Base-by-base conservation (phyloP, 257 asterid genomes). In the Fraxinus anomala region DNA sequence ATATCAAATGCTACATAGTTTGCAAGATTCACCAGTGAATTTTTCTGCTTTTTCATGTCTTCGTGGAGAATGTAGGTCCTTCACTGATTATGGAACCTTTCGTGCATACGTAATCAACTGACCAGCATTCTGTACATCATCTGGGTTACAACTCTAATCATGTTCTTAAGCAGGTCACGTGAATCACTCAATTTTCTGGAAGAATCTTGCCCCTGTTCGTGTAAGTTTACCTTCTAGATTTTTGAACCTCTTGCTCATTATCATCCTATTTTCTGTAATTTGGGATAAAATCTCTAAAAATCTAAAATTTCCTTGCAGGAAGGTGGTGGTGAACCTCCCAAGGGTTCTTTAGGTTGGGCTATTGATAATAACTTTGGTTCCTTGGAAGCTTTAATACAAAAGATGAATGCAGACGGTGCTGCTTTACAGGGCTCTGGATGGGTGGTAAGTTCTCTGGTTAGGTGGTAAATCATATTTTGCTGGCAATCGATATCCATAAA, bases 141-240 rank as follows among this genome's bases (percentile, higher is more conserved):
- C 66, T 63, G 6, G 34, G 69, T 26, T 24, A 63, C 36, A 56
- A 81, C 77, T 73, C 75, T 76, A 31, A 70, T 4, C 40, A 26
- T 56, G 66, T 59, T 77, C 78, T 77, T 73, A 40, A 70, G 36
- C 88, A 91, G 98, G 97, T 83, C 98, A 94, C 77, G 78, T 94
- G 74, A 94, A 92, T 75, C 98, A 94, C 89, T 89, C 98, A 14
- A 91, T 94, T 76, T 94, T 94, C 90, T 94, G 98, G 98, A 87
- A 91, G 85, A 94, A 91, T 82, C 96, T 94, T 81, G 91, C 97
- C 68, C 97, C 98, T 37, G 76, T 80, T 77, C 85, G 85, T 68
- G 97, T 92, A 85, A 79, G 96, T 85, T 24, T 75, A 42, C 79
- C 78, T 69, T 39, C 54, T 61, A 24, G 44, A 69, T 24, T 67